Conservation (phyloP, 2,329 filamentous ascomycete species). For the Lachnellula willkommii region DNA sequence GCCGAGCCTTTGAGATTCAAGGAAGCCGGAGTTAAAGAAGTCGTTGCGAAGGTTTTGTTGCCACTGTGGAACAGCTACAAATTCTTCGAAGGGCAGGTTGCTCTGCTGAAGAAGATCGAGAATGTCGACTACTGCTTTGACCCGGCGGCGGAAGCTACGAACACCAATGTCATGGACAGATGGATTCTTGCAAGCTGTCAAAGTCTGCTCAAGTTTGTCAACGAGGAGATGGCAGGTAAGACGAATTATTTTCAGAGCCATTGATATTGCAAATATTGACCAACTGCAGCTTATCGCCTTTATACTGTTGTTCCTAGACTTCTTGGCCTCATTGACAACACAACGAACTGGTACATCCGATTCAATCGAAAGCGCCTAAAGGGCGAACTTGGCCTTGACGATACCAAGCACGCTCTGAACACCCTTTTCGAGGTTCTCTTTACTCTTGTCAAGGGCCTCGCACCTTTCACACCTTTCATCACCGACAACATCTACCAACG, state of each 20-base stretch:
- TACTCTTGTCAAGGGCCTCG: conserved; percentile 80
- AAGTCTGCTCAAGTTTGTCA: conserved; percentile 84
- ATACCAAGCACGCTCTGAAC: conserved; percentile 86
- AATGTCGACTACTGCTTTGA: conserved; percentile 74
- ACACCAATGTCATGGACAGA: conserved; percentile 89
- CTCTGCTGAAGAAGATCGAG: conserved; percentile 79
- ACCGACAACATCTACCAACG: conserved; percentile 90
- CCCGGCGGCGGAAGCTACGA: conserved; percentile 65
- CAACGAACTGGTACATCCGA: conserved; percentile 98
- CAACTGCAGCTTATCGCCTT: conserved; percentile 56
- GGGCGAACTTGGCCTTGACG: conserved; percentile 78
- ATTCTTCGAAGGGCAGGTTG: conserved; percentile 87
- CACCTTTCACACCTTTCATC: conserved; percentile 93
- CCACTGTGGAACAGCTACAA: conserved; percentile 96
- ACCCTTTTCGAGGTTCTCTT: conserved; percentile 91
- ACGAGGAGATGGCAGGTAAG: conserved; percentile 81
- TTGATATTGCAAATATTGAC: conserved; percentile 5
- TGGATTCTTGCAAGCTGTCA: conserved; percentile 95
- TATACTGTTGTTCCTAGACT: conserved; percentile 90
- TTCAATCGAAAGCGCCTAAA: conserved; percentile 90
- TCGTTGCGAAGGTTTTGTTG: conserved; percentile 83
- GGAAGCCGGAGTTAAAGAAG: conserved; percentile 87
- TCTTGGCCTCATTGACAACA: conserved; percentile 81
- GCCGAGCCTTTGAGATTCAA: conserved; percentile 89
- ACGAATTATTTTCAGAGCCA: conserved; percentile 9